These are phyloP conservation scores for Cryptosporidium parvum DNA, from an alignment of 169 alveolate species.

Conservation along the genomic window DNA sequence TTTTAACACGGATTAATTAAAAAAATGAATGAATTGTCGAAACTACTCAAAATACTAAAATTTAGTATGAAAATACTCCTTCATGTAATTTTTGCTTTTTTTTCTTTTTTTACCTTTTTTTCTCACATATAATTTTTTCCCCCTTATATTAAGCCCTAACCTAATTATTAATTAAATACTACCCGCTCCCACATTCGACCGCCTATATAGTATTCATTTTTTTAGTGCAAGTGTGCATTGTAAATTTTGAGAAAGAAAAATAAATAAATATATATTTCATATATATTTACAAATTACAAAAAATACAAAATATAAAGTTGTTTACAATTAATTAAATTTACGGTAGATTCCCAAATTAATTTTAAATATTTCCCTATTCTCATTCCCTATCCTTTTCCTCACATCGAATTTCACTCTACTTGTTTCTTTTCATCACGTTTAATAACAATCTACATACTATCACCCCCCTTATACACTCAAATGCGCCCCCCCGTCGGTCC, in stretches of 20 bases:
- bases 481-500: too few species aligned
- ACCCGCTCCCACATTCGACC: constrained; percentile 9
- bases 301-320: too few species aligned
- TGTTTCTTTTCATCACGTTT: background rate
- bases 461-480: too few species aligned
- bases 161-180: background rate
- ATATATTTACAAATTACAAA: too few species aligned
- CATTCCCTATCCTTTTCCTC: background rate
- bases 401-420: too few species aligned
- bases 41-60: background rate
- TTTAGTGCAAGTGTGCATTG: background rate
- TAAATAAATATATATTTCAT: too few species aligned
- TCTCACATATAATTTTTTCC: background rate
- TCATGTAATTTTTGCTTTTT: background rate
- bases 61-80: background rate
- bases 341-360: too few species aligned
- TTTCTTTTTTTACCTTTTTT: background rate
- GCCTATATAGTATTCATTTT: background rate
- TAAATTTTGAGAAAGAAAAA: too few species aligned
- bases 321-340: too few species aligned
- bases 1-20: background rate
- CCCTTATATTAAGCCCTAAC: constrained; percentile 6
- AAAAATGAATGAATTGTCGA: background rate
- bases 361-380: background rate
- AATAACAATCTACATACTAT: background rate